These are phyloP conservation scores for Fagus sylvatica DNA, from an alignment of 306 rosid species.

Conservation along the genomic window DNA sequence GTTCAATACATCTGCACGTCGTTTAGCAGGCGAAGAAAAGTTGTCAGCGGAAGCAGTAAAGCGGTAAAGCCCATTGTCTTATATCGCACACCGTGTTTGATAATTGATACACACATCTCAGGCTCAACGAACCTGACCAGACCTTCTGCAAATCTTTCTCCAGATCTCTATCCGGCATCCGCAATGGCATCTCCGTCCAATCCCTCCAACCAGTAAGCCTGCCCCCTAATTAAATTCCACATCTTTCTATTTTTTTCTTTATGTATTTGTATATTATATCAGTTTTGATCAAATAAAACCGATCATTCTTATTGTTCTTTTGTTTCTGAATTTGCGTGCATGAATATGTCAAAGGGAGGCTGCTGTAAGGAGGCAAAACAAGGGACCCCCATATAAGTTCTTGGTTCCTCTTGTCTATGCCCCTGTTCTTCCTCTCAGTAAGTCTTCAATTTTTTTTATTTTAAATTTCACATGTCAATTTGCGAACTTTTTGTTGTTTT, in stretches of 20 bases:
- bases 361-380: conserved; percentile 51
- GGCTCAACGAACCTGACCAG: too few relatives aligned
- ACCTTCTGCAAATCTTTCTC: neutral
- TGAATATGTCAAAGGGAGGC: conserved; percentile 45
- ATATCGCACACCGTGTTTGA: too few relatives aligned
- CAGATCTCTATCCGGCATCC: conserved; percentile 25
- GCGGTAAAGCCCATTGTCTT: too few relatives aligned
- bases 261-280: too few relatives aligned
- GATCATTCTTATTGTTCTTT: neutral
- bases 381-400: conserved; percentile 74
- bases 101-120: too few relatives aligned
- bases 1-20: too few relatives aligned
- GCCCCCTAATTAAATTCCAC: neutral
- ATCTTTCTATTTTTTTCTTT: neutral
- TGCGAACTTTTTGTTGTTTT: neutral
- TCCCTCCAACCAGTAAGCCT: conserved; percentile 50
- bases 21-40: too few relatives aligned
- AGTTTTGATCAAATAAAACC: neutral
- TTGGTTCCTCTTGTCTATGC: conserved; percentile 86
- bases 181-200: conserved; percentile 63
- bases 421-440: conserved; percentile 92
- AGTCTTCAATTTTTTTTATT: conserved; percentile 17
- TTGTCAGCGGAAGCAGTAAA: too few relatives aligned
- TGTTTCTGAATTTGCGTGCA: neutral
- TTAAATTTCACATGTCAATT: neutral